A percentile compares a stretch with the other conserved stretches of the same genome.
Conservation (phyloP, 768 basidiomycete genomes). For the Lentinula guzmanii region DNA sequence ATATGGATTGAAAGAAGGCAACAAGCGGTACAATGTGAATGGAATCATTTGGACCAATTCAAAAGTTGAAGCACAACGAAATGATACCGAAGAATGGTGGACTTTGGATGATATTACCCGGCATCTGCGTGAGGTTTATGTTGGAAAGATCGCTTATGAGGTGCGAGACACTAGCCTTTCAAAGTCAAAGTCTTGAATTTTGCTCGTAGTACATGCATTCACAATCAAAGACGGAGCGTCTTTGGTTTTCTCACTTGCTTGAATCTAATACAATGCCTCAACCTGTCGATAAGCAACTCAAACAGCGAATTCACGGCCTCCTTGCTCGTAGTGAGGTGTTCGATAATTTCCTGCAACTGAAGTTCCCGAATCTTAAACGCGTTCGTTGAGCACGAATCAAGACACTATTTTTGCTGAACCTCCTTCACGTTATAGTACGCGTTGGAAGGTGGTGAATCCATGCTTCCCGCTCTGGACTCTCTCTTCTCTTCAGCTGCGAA, state of each 20-base stretch:
- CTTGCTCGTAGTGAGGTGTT: constrained; percentile 75
- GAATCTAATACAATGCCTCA: constrained; percentile 52
- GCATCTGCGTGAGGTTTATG: constrained; percentile 71
- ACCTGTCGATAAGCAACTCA: constrained; percentile 27
- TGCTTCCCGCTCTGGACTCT: constrained; percentile 82
- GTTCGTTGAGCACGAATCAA: constrained; percentile 19
- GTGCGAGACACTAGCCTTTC: constrained; percentile 17
- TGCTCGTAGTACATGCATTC: constrained; percentile 70
- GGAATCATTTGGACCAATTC: constrained; percentile 76
- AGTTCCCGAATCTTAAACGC: constrained; percentile 85
- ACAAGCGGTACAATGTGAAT: constrained; percentile 59
- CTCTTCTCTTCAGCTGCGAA: constrained; percentile 37
- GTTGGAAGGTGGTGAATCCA: constrained; percentile 89
- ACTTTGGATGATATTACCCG: constrained; percentile 62
- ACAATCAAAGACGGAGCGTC: constrained; percentile 75
- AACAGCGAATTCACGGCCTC: constrained; percentile 58
- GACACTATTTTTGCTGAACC: background rate
- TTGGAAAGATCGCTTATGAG: constrained; percentile 85
- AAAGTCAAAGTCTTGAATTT: background rate
- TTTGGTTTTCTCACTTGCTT: constrained; percentile 85
- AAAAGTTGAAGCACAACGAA: constrained; percentile 22
- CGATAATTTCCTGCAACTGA: constrained; percentile 79
- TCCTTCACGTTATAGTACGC: constrained; percentile 41
- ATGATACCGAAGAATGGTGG: constrained; percentile 44
- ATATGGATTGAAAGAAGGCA: constrained; percentile 61